Conservation (phyloP, 169 alveolate species). For the Eimeria falciformis region DNA sequence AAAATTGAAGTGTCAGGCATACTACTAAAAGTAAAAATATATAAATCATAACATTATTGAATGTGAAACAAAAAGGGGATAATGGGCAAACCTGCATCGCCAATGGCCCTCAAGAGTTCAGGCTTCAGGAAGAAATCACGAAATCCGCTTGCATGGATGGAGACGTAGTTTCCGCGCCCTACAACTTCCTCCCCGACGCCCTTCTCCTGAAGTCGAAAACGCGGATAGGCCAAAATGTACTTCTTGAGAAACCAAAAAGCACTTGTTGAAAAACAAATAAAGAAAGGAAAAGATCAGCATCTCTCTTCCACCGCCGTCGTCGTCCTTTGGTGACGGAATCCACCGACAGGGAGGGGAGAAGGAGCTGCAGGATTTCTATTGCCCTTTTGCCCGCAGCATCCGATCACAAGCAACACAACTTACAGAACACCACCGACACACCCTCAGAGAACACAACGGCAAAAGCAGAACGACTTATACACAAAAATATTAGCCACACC, state of each 20-base stretch:
- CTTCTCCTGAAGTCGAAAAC: conserved; percentile 65
- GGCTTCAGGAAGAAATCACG: conserved; percentile 97
- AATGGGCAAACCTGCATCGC: conserved; percentile 88
- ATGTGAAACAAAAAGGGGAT: background rate
- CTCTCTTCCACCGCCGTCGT: background rate
- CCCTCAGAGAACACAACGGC: no score
- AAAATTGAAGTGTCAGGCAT: background rate
- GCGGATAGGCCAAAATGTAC: background rate
- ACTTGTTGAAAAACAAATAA: background rate
- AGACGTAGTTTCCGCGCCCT: conserved; percentile 81
- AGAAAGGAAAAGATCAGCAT: background rate
- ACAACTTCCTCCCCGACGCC: conserved; percentile 78
- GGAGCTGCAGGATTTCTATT: no score
- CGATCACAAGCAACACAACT: no score
- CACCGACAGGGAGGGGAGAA: no score
- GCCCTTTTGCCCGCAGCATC: no score
- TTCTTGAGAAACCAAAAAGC: background rate
- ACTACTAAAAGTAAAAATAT: background rate
- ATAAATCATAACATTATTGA: background rate
- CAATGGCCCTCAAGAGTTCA: conserved; percentile 96
- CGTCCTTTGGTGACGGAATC: background rate
- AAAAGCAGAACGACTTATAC: no score
- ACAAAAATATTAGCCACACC: no score
- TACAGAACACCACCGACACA: no score
- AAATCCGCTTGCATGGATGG: conserved; percentile 80